Evolutionary conservation across 75 land plant species (phyloP), one percentile per base, ranked within the genome.

Genomic region (Cryptomeria japonica): DNA sequence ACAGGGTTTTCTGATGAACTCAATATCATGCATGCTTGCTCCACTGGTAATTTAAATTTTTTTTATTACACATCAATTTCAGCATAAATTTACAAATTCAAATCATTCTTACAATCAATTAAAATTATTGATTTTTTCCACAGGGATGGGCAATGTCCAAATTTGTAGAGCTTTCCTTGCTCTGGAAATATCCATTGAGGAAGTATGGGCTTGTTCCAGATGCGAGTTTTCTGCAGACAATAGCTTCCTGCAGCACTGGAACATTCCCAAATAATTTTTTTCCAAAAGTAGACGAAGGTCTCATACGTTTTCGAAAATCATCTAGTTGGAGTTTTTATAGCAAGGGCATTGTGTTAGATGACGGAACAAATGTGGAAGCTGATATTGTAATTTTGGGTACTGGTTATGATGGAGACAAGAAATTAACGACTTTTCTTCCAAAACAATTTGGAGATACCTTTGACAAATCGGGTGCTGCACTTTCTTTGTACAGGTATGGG

Each of bases 371-470:
- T 53, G 19, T 96, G 41, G 93, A 93, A 84, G 97, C 97, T 14
- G 97, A 96, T 92, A 91, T 95, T 76, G 95, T 96, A 22, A 32
- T 95, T 41, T 87, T 95, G 39, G 92, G 93, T 12, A 96, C 96
- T 47, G 97, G 97, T n/a, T 96, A 85, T 78, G 92, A 96, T 38
- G 96, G 97, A 15, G 90, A 93, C 64, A 87, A 89, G 84, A 96
- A 96, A 90, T 93, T 96, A 49, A 93, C 86, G 86, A 73, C 89
- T 15, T n/a, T 96, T 10, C 64, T 96, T 9, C 95, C 93, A 2
- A 86, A 90, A 25, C 89, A 88, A 16, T 93, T 86, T 64, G 44
- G 88, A 16, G 89, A 88, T 28, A 25, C 88, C 5, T 25, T 93
- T 0, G 92, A 90, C 41, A 84, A 86, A 76, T 79, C 91, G 31